Evolutionary conservation across 768 basidiomycete species (phyloP), one percentile per base, ranked within the genome.

Genomic region (Flagelloscypha sp.): DNA sequence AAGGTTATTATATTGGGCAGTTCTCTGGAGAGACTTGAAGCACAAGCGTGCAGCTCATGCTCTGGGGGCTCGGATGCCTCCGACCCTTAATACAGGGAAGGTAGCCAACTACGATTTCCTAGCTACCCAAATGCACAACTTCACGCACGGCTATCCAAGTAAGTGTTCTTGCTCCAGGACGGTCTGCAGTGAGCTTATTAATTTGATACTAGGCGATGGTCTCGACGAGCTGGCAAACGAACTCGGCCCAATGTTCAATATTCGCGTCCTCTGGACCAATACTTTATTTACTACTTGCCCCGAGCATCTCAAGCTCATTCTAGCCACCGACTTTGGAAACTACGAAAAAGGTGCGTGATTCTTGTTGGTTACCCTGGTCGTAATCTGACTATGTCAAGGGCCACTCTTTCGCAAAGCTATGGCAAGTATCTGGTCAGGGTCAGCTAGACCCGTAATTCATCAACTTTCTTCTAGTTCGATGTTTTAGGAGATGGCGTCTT

Each of bases 301-400:
- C 1, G 39, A 47, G 17, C 43, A 49, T 27, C 37, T 53, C 31
- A 48, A 56, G 37, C 38, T 42, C 4, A 48, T 59, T 5, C 36
- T 59, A 4, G 48, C 58, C 3, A 52, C 52, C 2, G 48, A 58
- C 28, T 57, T 58, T 35, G 40, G 33, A 4, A 55, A 48, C 29
- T 55, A 46, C 27, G 44, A 48, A 9, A 57, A 55, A 47, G 52
- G 48, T 45, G 9, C 22, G n/a, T 6, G 4, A 31, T 36, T 4
- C 2, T 36, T n/a, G n/a, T n/a, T n/a, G n/a, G n/a, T n/a, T n/a
- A n/a, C n/a, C n/a, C n/a, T n/a, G n/a, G n/a, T n/a, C n/a, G n/a
- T n/a, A n/a, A n/a, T n/a, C n/a, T n/a, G n/a, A n/a, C n/a, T n/a
- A n/a, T n/a, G n/a, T n/a, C n/a, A n/a, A n/a, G n/a, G n/a, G n/a